A percentile compares a stretch with the other conserved stretches of the same genome.
phyloP scores from a whole-genome alignment of 169 alveolate genomes.

The Plasmodium reichenowi region DNA sequence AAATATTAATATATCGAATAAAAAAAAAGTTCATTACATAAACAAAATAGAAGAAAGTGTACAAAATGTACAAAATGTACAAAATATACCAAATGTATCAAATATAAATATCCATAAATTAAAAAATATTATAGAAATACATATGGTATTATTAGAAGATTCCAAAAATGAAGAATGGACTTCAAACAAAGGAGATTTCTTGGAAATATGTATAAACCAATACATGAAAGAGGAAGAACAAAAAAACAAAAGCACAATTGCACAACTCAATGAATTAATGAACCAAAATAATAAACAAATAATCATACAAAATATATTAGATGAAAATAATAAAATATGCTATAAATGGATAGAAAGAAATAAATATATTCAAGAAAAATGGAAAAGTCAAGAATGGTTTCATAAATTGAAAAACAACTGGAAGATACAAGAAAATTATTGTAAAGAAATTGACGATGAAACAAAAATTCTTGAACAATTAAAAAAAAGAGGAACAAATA shows the following conservation, averaged over 20 bases:
- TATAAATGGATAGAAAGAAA: background rate
- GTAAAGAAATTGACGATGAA: no score
- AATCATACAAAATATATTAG: background rate
- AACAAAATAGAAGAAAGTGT: no score
- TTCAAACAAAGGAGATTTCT: background rate
- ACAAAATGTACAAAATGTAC: no score
- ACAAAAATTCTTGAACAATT: no score
- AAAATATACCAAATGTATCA: no score
- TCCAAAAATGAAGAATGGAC: constrained; percentile 5
- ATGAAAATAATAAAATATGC: background rate
- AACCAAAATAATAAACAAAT: background rate
- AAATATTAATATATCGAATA: no score
- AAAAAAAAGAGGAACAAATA: background rate
- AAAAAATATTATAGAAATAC: constrained; percentile 3
- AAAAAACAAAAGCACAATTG: background rate
- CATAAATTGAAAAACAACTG: background rate
- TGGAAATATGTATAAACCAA: constrained; percentile 2
- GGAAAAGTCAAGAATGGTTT: background rate
- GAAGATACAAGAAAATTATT: no score
- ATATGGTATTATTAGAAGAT: constrained; percentile 5
- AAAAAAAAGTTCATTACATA: no score
- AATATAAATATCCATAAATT: no score
- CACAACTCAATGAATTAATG: background rate
- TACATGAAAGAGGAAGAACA: background rate
- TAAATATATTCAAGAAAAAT: background rate